Base-by-base conservation (phyloP, 2,329 filamentous ascomycete species). In the Gaeumannomyces sp. region DNA sequence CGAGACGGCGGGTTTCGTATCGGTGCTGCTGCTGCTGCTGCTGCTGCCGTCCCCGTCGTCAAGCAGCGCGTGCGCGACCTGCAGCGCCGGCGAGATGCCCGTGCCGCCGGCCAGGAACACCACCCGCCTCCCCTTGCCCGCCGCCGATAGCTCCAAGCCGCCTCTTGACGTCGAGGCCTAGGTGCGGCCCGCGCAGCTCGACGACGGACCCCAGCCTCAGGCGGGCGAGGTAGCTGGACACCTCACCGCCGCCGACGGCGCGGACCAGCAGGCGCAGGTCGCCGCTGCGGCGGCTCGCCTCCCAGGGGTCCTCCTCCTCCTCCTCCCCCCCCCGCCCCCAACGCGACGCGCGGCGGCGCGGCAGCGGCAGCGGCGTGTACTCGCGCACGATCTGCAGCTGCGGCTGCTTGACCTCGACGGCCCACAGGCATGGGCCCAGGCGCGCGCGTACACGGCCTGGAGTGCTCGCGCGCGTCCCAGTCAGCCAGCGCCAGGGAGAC, bases 71-170 rank as follows among this genome's bases (percentile, higher is more conserved):
- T 87, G 79, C 1, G 88, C 91, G 57, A 90, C 85, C 76, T 98
- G 94, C 75, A 98, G 77, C 10, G 93, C 95, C 0, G 94, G 92
- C 22, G 92, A 93, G 70, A 99, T 90, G 1, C 95, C 94, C 0
- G 95, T 99, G 0, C 95, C 95, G 2, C 93, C 95, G 1, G 93
- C 95, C 28, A 98, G 79, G 72, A 98, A 97, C 2, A 97, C 80
- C 3, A 97, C 81, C 66, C 84, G 82, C 8, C 50, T 62, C 38
- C 29, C 50, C 19, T 53, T 10, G 25, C 45, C 65, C 6, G 22
- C 35, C 19, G 28, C 66, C 65, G 13, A 27, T 63, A 13, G 19
- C 65, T 10, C 76, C 76, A 10, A 79, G 68, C 16, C 79, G 69
- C 59, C 69, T 69, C 13, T 62, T 61, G 4, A 85, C 71, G 71